These are phyloP conservation scores for Auricularia cornea DNA, from an alignment of 768 basidiomycete genomes.

Conservation along the genomic window DNA sequence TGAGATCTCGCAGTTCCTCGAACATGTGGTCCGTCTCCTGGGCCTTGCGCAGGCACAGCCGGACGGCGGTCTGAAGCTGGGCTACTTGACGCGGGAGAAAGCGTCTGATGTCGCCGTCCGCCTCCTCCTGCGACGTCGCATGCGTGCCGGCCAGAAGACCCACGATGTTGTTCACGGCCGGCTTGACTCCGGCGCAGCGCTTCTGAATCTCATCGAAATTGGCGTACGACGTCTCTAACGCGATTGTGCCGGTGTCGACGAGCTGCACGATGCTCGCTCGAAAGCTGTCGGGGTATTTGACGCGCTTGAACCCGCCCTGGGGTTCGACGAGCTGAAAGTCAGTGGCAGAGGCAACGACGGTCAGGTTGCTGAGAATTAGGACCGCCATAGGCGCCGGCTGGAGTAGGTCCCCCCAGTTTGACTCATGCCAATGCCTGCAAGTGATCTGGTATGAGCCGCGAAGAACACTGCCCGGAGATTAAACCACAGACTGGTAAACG, in stretches of 20 bases:
- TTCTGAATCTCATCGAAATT: conserved; percentile 2
- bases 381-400: conserved; percentile 1
- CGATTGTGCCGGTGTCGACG: background rate
- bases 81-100: background rate
- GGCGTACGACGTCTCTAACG: background rate
- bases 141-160: background rate
- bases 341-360: background rate
- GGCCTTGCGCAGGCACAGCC: background rate
- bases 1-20: background rate
- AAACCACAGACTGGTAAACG: too few species aligned
- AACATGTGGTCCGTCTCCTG: background rate
- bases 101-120: background rate
- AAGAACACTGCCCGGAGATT: too few species aligned
- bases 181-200: background rate
- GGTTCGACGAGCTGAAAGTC: conserved; percentile 3
- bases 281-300: background rate
- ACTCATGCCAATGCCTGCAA: background rate
- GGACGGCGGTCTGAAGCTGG: background rate
- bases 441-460: too few species aligned
- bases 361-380: background rate
- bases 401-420: conserved; percentile 1
- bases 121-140: background rate
- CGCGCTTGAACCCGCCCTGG: background rate
- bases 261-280: conserved; percentile 1
- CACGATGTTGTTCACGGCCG: conserved; percentile 2